Base-by-base conservation (phyloP, 1,139 yeast species). In the Taphrina wiesneri region DNA sequence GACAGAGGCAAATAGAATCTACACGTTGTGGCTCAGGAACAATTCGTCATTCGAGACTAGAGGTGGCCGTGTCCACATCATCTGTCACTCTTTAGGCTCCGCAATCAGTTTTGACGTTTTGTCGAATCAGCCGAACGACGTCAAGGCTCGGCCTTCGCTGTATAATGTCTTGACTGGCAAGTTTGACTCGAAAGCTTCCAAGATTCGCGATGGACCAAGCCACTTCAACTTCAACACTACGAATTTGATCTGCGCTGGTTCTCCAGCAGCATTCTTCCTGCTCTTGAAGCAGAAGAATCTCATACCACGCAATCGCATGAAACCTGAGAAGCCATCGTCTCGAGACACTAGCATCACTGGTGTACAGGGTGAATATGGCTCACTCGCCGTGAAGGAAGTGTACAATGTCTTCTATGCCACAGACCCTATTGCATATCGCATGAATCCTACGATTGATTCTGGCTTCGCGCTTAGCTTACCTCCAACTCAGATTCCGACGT, bases 71-170 rank as follows among this genome's bases (percentile, higher is more conserved):
- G 86, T 91, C 0, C 91, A 92, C 72, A 75, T 93, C 1, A 79
- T 93, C 72, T 98, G 97, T 0, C 99, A 93, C 75, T 91, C 97
- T 0, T 77, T 93, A 30, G 99, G 99, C 0, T 87, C 96, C 19
- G 87, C 93, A 0, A 90, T 93, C 65, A 83, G 88, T 0, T 85
- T 90, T 71, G 99, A 93, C 75, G 80, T 93, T 45, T 75, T 91
- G 46, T 80, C 88, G 1, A 74, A 79, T 34, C 95, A 88, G 73
- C 84, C 85, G n/a, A 67, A 68, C 13, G 60, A 56, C 34, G 51
- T 66, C 43, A 34, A 56, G 6, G 60, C 66, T 13, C 25, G 49
- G 3, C 43, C 59, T 1, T 74, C 71, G 4, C 41, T 60, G 11
- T 49, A 53, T n/a, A 36, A 43, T 7, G 28, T 45, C n/a, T 21